phyloP scores from a whole-genome alignment of 441 rosid species.

The Cnidoscolus chayamansa region DNA sequence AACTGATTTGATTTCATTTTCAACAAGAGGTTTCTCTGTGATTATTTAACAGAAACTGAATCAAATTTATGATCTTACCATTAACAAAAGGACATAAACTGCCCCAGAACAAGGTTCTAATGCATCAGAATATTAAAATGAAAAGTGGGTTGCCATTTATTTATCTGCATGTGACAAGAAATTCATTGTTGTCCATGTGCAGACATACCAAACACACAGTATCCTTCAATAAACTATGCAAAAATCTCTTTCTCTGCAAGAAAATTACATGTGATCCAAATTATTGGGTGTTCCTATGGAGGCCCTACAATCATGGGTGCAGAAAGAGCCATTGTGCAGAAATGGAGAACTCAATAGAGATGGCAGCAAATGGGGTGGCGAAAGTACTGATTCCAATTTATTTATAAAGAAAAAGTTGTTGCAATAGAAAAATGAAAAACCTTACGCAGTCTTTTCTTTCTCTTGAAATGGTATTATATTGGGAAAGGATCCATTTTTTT shows the following conservation, averaged over 20 bases:
- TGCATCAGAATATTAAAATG: not conserved
- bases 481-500: constrained; percentile 3
- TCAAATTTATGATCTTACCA: not conserved
- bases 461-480: not conserved
- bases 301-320: constrained; percentile 32
- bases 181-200: constrained; percentile 33
- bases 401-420: not conserved
- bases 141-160: constrained; percentile 12
- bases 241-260: not conserved
- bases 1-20: not conserved
- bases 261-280: constrained; percentile 36
- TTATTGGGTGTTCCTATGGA: constrained; percentile 27
- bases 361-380: constrained; percentile 1
- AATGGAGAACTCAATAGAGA: constrained; percentile 17
- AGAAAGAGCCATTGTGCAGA: constrained; percentile 13
- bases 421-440: constrained; percentile 6
- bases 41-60: too few species aligned
- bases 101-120: too few species aligned
- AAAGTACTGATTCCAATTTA: constrained; percentile 10
- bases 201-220: constrained; percentile 20
- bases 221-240: constrained; percentile 15
- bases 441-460: constrained; percentile 24
- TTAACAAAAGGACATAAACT: not conserved
- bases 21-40: not conserved
- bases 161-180: constrained; percentile 19